Evolutionary conservation across 495 filamentous ascomycete genomes (phyloP).

Genomic region (Amphirosellinia nigrospora): DNA sequence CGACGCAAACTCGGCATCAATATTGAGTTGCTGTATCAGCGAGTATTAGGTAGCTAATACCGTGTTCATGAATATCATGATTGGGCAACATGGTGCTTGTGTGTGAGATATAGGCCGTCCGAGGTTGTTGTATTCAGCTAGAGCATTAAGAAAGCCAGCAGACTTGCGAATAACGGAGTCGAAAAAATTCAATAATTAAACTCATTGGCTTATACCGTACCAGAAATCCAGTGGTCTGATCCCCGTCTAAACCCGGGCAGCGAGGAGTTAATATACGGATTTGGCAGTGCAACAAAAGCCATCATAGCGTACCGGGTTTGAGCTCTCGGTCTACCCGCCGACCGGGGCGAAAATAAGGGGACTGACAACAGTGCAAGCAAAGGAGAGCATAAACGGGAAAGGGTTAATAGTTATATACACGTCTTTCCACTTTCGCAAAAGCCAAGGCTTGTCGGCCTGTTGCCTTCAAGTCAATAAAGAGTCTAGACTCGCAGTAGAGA

Average conservation of each 20-base stretch:
- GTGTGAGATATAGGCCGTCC: not conserved
- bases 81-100: not conserved
- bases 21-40: not conserved
- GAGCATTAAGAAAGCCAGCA: too few relatives aligned
- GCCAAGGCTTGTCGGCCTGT: not conserved
- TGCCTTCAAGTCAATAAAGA: not conserved
- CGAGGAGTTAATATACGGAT: not conserved
- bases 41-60: not conserved
- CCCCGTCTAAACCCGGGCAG: not conserved
- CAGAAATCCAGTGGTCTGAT: not conserved
- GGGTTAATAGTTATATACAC: not conserved
- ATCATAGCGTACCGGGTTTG: not conserved
- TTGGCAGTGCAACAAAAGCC: not conserved
- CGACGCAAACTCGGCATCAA: not conserved
- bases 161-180: too few relatives aligned
- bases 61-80: not conserved
- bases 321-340: not conserved
- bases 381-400: conserved; percentile 1
- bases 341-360: not conserved
- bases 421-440: not conserved
- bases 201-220: not conserved
- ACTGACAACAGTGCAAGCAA: not conserved
- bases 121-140: not conserved
- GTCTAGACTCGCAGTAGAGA: conserved; percentile 13
- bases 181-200: too few relatives aligned